Evolutionary conservation across 164 flowering plant genomes (phyloP), one percentile per base, ranked within the genome.

Genomic region (Umbilicus rupestris): DNA sequence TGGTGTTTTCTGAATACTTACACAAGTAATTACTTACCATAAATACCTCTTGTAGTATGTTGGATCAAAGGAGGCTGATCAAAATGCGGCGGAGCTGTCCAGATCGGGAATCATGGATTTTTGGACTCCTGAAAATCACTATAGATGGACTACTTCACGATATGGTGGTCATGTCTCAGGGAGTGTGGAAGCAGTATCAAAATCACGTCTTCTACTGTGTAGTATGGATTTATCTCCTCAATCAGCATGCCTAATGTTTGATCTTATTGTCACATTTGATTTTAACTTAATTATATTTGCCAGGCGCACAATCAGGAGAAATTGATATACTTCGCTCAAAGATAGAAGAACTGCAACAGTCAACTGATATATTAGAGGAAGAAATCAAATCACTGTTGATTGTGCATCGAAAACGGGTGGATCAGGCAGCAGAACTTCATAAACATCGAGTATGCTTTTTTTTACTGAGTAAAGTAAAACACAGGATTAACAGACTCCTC

Each of bases 71-170:
- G 89, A 83, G 70, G 81, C 94, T 71, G 97, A 92, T 78, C 66
- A 72, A 71, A 88, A 71, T 62, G 97, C 99, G 39, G 88, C 84
- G 73, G 71, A 79, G 69, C 88, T 80, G 26, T 76, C 78, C 5
- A 74, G 59, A 52, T 69, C 85, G 74, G 85, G 88, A 63, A 84
- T 95, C 71, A 66, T 64, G 26, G 94, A 95, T 77, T 84, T 87
- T 74, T 95, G 99, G 99, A 95, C 97, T 42, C 99, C 99, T 28
- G 92, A 88, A 50, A 89, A 82, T 78, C 99, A 95, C 72, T 95
- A 92, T 62, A 70, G 84, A 60, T 95, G 99, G 99, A 66, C 81
- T 31, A 68, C 4, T 19, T 95, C 99, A 39, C 82, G 99, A 81
- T 95, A 95, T 80, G 91, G 92, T 66, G 80, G 76, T 72, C 96